These are phyloP conservation scores for Scedosporium apiospermum DNA, from an alignment of 2,329 filamentous ascomycete genomes.

Conservation along the genomic window DNA sequence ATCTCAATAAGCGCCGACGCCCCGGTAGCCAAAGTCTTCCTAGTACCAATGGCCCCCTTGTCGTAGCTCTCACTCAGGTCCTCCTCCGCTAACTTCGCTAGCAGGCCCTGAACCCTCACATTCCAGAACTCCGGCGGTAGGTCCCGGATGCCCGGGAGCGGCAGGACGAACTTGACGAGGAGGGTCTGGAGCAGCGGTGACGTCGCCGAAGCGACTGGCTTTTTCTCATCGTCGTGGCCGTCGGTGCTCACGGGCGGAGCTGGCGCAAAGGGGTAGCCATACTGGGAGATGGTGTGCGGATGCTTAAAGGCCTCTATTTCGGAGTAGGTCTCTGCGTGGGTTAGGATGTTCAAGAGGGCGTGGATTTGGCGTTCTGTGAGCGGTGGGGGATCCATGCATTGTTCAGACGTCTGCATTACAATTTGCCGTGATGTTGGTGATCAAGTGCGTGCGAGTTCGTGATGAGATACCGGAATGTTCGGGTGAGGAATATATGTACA, in stretches of 20 bases:
- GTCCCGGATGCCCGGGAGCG: slow-evolving; percentile 55
- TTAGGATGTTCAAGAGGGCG: slow-evolving; percentile 50
- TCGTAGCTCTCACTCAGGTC: slow-evolving; percentile 76
- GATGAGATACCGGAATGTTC: not conserved
- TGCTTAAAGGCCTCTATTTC: slow-evolving; percentile 67
- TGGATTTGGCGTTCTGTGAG: slow-evolving; percentile 29
- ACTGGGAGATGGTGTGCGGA: slow-evolving; percentile 52
- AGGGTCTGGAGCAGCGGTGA: slow-evolving; percentile 61
- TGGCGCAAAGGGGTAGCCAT: slow-evolving; percentile 58
- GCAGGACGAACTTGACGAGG: slow-evolving; percentile 53
- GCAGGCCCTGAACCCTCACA: slow-evolving; percentile 47
- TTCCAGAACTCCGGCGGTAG: slow-evolving; percentile 58
- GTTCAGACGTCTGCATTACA: not conserved
- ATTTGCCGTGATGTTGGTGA: not conserved
- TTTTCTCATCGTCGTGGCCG: slow-evolving; percentile 15
- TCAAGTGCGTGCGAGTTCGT: not conserved
- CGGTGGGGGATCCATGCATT: not conserved
- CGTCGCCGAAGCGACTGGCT: slow-evolving; percentile 21
- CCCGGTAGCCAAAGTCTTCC: slow-evolving; percentile 67
- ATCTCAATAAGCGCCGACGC: slow-evolving; percentile 61
- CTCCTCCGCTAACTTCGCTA: slow-evolving; percentile 53
- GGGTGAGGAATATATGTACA: no score
- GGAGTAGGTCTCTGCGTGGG: slow-evolving; percentile 48
- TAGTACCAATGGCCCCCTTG: slow-evolving; percentile 62
- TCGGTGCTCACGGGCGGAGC: slow-evolving; percentile 9